These are phyloP conservation scores for Calamus simplicifolius DNA, from an alignment of 176 grass and related monocot genomes.

Conservation along the genomic window DNA sequence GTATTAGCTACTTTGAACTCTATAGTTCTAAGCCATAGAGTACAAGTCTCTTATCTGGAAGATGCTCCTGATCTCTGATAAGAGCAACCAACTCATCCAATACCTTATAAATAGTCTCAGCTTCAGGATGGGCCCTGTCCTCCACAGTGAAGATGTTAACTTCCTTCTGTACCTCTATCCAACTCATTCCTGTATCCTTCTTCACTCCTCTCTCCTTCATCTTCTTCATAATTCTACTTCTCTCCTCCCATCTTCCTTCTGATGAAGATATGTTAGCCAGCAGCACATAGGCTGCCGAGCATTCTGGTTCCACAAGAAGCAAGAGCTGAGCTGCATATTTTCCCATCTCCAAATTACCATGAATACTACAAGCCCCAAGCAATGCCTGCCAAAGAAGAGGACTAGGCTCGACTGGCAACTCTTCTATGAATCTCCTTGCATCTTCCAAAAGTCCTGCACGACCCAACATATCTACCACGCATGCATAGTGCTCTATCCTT, in stretches of 20 bases:
- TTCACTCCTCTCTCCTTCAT: slow-evolving; percentile 56
- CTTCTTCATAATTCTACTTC: slow-evolving; percentile 44
- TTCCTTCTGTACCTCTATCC: slow-evolving; percentile 65
- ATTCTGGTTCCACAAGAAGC: slow-evolving; percentile 38
- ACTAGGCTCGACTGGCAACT: slow-evolving; percentile 33
- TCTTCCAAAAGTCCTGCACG: slow-evolving; percentile 44
- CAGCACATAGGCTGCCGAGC: slow-evolving; percentile 52
- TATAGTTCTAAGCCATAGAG: slow-evolving; percentile 8
- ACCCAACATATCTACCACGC: slow-evolving; percentile 77
- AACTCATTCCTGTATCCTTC: slow-evolving; percentile 87
- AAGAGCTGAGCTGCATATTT: slow-evolving; percentile 58
- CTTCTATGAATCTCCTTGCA: slow-evolving; percentile 60
- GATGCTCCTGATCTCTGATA: slow-evolving; percentile 34
- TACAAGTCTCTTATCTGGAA: slow-evolving; percentile 10
- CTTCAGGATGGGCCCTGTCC: slow-evolving; percentile 26
- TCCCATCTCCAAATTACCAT: slow-evolving; percentile 48
- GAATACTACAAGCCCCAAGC: slow-evolving; percentile 82
- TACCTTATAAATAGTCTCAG: slow-evolving; percentile 25
- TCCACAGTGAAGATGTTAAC: slow-evolving; percentile 32
- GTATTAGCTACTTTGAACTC: background rate
- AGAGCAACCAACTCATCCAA: slow-evolving; percentile 29
- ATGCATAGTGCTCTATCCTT: slow-evolving; percentile 76
- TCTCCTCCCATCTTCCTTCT: slow-evolving; percentile 60
- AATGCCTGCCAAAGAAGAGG: slow-evolving; percentile 68
- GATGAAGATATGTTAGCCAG: slow-evolving; percentile 68